A percentile compares a stretch with the other conserved stretches of the same genome.
phyloP scores from a whole-genome alignment of 768 basidiomycete species.

The Tremella yokohamensis region DNA sequence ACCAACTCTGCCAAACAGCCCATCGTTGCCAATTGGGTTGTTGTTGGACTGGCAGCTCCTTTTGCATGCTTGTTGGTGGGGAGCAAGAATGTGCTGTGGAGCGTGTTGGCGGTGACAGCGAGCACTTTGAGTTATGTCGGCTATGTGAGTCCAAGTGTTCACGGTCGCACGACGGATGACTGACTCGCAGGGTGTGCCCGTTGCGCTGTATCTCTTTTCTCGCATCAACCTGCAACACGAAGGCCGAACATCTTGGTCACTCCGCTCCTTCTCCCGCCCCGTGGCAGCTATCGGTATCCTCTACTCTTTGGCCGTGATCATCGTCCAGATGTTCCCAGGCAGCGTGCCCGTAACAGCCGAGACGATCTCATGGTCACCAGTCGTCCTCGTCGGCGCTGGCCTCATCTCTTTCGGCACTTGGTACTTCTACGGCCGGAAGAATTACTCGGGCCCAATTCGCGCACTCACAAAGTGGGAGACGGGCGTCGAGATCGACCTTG shows the following conservation, averaged over 20 bases:
- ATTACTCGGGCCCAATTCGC: conserved; percentile 54
- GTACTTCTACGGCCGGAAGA: conserved; percentile 51
- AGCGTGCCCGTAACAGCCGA: conserved; percentile 42
- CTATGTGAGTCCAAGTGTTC: conserved; percentile 34
- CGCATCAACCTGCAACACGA: conserved; percentile 43
- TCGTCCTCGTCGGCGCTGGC: conserved; percentile 44
- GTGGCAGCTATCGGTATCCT: conserved; percentile 30
- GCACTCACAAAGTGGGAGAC: conserved; percentile 53
- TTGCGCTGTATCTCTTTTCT: conserved; percentile 42
- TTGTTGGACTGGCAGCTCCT: conserved; percentile 43
- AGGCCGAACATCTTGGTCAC: conserved; percentile 51
- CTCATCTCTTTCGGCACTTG: conserved; percentile 47
- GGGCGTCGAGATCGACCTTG: conserved; percentile 52
- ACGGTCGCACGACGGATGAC: conserved; percentile 2
- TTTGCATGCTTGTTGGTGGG: conserved; percentile 45
- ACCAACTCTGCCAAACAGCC: conserved; percentile 47
- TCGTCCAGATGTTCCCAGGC: conserved; percentile 47
- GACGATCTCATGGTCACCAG: conserved; percentile 49
- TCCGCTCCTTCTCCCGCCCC: conserved; percentile 30
- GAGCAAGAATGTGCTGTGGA: conserved; percentile 39
- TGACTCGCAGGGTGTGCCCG: conserved; percentile 34
- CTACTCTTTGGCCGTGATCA: conserved; percentile 38
- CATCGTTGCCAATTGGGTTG: conserved; percentile 49
- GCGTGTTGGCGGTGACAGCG: conserved; percentile 50
- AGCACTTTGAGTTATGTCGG: conserved; percentile 46